phyloP scores from a whole-genome alignment of 371 early-diverging fungal genomes.

The Haplosporangium sp. region DNA sequence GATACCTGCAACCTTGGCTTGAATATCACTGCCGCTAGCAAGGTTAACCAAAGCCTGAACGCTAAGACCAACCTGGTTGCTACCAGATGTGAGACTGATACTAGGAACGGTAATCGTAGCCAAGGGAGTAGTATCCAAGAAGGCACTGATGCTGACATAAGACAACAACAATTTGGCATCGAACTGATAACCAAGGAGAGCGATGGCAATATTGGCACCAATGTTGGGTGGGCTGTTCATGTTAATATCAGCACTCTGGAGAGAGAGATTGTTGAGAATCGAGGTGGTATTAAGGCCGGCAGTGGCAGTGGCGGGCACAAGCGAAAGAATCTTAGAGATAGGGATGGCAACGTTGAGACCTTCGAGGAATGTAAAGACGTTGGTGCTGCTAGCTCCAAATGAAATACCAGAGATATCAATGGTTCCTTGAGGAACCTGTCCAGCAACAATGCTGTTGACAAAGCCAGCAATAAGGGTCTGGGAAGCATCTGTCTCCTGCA shows the following conservation, averaged over 20 bases:
- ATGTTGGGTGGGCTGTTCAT: constrained; percentile 54
- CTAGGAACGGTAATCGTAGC: constrained; percentile 47
- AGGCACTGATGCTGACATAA: constrained; percentile 50
- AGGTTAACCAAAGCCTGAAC: constrained; percentile 34
- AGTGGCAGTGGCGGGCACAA: constrained; percentile 20
- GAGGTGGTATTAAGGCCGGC: constrained; percentile 26
- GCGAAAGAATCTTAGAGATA: constrained; percentile 39
- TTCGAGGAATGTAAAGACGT: constrained; percentile 40
- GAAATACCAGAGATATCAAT: constrained; percentile 36
- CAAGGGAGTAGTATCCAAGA: constrained; percentile 45
- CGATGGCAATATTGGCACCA: constrained; percentile 47
- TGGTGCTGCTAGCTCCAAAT: constrained; percentile 45
- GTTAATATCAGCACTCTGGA: constrained; percentile 52
- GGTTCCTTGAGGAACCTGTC: constrained; percentile 42
- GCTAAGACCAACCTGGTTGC: constrained; percentile 44
- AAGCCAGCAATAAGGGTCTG: constrained; percentile 46
- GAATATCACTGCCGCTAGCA: constrained; percentile 35
- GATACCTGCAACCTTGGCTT: constrained; percentile 53
- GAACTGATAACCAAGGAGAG: constrained; percentile 42
- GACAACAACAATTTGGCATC: constrained; percentile 50
- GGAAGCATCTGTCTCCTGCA: constrained; percentile 38
- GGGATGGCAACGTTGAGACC: constrained; percentile 43
- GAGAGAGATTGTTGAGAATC: constrained; percentile 29
- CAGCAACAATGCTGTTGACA: constrained; percentile 47
- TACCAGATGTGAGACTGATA: constrained; percentile 40